Evolutionary conservation across 1,284 basidiomycete genomes (phyloP), one percentile per base, ranked within the genome.

Genomic region (Apiotrichum gracile): DNA sequence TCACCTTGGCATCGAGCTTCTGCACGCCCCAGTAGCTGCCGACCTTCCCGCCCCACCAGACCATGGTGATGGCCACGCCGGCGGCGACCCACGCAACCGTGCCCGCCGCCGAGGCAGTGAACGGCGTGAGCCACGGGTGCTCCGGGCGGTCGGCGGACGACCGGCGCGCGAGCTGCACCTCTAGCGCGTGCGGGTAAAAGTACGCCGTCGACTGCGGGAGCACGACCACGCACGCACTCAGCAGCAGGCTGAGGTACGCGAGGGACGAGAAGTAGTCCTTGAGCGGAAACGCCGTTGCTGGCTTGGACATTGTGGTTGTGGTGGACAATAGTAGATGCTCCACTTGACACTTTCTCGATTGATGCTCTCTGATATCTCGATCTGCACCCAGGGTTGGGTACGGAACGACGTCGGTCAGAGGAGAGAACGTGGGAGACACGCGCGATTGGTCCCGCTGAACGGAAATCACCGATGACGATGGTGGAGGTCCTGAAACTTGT

Each of bases 21-120:
- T 5, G 33, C 13, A 5, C 25, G 16, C 45, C 43, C 53, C 53
- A 78, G 84, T 84, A 87, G 26, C 70, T 56, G 48, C 80, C 74
- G 58, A 87, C 64, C 78, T 82, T 85, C 7, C 80, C 79, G 2
- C 81, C 85, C 86, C 87, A 90, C 85, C 86, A 89, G 9, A 74
- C 72, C 64, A 87, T 82, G 39, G 88, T 70, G 4, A 87, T 53
- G 4, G 73, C 62, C 0, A 80, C 77, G 2, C 87, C 88, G 0
- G 72, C 65, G 47, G 80, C 81, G 41, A 85, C 76, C 77, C 83
- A 88, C 7, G 76, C 63, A 39, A 87, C 71, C 0, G 87, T 88
- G 22, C 76, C 72, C 2, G 76, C 67, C 2, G 88, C 86, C 61
- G 79, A 81, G 16, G 77, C 68, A 2, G 89, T 90, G 55, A 91